These are phyloP conservation scores for Globisporangium okanoganense DNA, from an alignment of 352 stramenopile genomes.

Conservation along the genomic window DNA sequence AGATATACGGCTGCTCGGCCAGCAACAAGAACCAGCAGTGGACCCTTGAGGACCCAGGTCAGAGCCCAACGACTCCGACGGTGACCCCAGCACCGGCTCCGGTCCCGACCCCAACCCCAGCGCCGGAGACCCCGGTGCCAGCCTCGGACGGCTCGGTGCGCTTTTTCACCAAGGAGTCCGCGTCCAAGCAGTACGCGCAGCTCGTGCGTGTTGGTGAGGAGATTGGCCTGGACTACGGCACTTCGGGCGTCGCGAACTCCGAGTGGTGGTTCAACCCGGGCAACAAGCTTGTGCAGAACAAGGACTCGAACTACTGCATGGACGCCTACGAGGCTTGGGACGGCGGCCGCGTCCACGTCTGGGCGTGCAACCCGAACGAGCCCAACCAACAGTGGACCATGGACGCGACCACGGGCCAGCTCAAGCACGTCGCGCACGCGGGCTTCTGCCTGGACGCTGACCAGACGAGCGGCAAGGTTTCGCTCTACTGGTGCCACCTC, in stretches of 20 bases:
- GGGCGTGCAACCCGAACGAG: slow-evolving; percentile 28
- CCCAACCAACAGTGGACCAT: slow-evolving; percentile 43
- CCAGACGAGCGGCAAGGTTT: slow-evolving; percentile 24
- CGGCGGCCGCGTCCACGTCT: slow-evolving; percentile 46
- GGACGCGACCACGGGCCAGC: slow-evolving; percentile 33
- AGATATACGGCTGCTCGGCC: slow-evolving; percentile 50
- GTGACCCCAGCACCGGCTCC: slow-evolving; percentile 7
- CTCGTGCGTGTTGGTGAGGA: slow-evolving; percentile 26
- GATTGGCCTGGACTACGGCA: slow-evolving; percentile 23
- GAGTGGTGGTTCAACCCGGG: slow-evolving; percentile 40
- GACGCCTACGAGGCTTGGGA: slow-evolving; percentile 58
- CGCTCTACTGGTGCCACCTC: slow-evolving; percentile 47
- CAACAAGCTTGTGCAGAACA: slow-evolving; percentile 36
- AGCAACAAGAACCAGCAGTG: slow-evolving; percentile 63
- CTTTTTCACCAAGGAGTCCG: slow-evolving; percentile 38
- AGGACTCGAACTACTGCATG: slow-evolving; percentile 45
- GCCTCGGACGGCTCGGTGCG: slow-evolving; percentile 28
- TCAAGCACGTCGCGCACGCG: slow-evolving; percentile 36
- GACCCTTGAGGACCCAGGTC: slow-evolving; percentile 12
- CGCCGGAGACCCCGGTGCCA: slow-evolving; percentile 9
- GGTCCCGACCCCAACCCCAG: slow-evolving; percentile 10
- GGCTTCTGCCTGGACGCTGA: slow-evolving; percentile 65
- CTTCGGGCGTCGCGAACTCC: slow-evolving; percentile 19
- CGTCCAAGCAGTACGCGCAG: slow-evolving; percentile 30
- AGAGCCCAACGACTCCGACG: slow-evolving; percentile 11